Conservation (phyloP, 495 filamentous ascomycete species). For the Podospora didyma region DNA sequence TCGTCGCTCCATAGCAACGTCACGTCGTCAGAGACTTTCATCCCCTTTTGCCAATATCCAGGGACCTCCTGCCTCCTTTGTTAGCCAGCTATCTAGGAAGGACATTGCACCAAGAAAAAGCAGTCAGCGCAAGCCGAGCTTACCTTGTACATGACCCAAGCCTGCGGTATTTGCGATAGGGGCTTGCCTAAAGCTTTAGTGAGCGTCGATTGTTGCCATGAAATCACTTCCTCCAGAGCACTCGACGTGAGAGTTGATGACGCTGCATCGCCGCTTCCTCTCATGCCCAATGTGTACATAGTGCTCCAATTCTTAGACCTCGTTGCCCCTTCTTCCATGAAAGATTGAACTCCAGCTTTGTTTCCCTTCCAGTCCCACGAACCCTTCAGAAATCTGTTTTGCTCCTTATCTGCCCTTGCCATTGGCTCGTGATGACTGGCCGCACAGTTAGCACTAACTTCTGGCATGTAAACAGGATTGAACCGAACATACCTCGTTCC, state of each 20-base stretch:
- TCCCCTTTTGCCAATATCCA: constrained; percentile 58
- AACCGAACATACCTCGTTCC: constrained; percentile 37
- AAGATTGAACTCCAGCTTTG: constrained; percentile 48
- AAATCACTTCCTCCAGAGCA: constrained; percentile 50
- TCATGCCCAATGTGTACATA: constrained; percentile 62
- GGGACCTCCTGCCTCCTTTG: constrained; percentile 43
- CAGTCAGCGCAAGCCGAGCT: too few species aligned
- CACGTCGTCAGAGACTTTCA: constrained; percentile 60
- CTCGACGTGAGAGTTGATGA: constrained; percentile 39
- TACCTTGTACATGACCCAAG: constrained; percentile 59
- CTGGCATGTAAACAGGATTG: constrained; percentile 65
- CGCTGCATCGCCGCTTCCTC: constrained; percentile 58
- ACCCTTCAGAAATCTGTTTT: constrained; percentile 39
- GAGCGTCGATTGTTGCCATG: constrained; percentile 48
- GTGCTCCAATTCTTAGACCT: constrained; percentile 53
- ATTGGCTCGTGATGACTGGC: neutral
- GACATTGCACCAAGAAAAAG: too few species aligned
- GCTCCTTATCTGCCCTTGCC: constrained; percentile 58
- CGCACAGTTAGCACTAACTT: constrained; percentile 29
- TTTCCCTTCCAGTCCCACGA: constrained; percentile 62
- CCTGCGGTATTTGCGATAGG: constrained; percentile 52
- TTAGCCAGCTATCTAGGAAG: neutral
- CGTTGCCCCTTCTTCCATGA: constrained; percentile 49
- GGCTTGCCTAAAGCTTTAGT: constrained; percentile 39
- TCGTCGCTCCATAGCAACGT: constrained; percentile 66